Percentiles rank a stretch among this genome's conserved stretches.
Conservation (phyloP, 2,329 filamentous ascomycete genomes). For the Zopfia rhizophila region DNA sequence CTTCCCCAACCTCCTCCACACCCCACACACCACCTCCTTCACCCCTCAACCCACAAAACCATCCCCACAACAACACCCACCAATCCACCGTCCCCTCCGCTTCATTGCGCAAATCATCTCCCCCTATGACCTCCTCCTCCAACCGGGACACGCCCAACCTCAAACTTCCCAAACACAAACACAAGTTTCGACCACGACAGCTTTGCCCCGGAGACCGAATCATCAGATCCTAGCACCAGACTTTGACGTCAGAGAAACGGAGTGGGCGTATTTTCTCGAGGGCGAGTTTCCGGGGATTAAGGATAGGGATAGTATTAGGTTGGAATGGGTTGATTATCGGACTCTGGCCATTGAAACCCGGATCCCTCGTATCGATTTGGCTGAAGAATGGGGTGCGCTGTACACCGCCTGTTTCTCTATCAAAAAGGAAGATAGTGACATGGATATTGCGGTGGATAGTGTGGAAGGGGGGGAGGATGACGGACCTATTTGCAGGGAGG, state of each 20-base stretch:
- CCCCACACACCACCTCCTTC: slow-evolving; percentile 7
- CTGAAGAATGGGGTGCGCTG: slow-evolving; percentile 17
- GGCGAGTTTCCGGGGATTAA: too few relatives aligned
- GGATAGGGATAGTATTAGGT: too few relatives aligned
- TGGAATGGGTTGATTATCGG: too few relatives aligned
- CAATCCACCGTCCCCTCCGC: slow-evolving; percentile 13
- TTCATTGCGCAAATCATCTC: slow-evolving; percentile 4
- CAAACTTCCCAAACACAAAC: slow-evolving; percentile 14
- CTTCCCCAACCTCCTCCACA: slow-evolving; percentile 17
- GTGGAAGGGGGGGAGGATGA: slow-evolving; percentile 29
- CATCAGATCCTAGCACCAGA: slow-evolving; percentile 10
- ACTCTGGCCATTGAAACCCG: too few relatives aligned
- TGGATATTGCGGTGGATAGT: slow-evolving; percentile 3
- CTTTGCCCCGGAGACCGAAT: slow-evolving; percentile 8
- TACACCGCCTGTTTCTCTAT: slow-evolving; percentile 23
- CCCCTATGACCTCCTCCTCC: not conserved
- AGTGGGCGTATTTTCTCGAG: too few relatives aligned
- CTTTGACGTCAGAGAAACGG: too few relatives aligned
- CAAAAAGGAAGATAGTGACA: slow-evolving; percentile 4
- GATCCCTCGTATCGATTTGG: slow-evolving; percentile 14
- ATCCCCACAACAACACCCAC: not conserved
- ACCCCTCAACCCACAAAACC: not conserved
- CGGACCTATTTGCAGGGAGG: slow-evolving; percentile 33
- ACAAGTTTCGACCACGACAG: not conserved
- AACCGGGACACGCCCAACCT: slow-evolving; percentile 1